Conservation (phyloP, 257 asterid genomes). For the Jacaranda mimosifolia region DNA sequence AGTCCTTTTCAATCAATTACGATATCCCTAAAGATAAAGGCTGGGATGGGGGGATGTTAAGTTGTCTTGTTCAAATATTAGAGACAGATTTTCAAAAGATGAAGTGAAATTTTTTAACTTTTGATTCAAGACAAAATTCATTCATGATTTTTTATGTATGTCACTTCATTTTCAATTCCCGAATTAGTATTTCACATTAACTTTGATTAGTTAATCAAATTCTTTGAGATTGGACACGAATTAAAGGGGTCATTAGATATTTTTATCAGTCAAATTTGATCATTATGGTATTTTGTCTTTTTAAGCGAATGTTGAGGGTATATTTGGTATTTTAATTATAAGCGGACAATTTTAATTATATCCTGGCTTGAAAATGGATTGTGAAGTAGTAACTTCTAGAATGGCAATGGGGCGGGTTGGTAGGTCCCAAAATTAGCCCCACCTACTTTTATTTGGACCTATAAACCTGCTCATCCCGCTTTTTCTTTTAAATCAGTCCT, state of each 20-base stretch:
- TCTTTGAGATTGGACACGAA: conserved; percentile 13
- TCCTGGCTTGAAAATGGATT: too few relatives aligned
- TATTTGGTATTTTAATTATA: too few relatives aligned
- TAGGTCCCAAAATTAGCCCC: too few relatives aligned
- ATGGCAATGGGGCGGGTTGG: too few relatives aligned
- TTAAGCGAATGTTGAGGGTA: neutral
- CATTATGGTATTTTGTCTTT: neutral
- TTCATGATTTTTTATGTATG: conserved; percentile 11
- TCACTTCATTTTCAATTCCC: conserved; percentile 17
- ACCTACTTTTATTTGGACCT: too few relatives aligned
- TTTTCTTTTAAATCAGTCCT: too few relatives aligned
- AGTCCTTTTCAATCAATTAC: conserved; percentile 21
- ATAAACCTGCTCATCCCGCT: too few relatives aligned
- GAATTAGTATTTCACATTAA: neutral
- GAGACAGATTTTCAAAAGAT: conserved; percentile 39
- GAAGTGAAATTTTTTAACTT: conserved; percentile 18
- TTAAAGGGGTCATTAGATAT: neutral
- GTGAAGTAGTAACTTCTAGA: too few relatives aligned
- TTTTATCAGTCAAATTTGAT: conserved; percentile 7
- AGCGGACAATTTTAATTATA: too few relatives aligned
- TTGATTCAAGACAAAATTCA: conserved; percentile 7
- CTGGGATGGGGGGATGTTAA: neutral
- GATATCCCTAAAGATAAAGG: neutral
- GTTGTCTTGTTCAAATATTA: conserved; percentile 30
- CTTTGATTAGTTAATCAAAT: neutral